phyloP scores from a whole-genome alignment of 129 eudicot genomes.

The Lonicera japonica region DNA sequence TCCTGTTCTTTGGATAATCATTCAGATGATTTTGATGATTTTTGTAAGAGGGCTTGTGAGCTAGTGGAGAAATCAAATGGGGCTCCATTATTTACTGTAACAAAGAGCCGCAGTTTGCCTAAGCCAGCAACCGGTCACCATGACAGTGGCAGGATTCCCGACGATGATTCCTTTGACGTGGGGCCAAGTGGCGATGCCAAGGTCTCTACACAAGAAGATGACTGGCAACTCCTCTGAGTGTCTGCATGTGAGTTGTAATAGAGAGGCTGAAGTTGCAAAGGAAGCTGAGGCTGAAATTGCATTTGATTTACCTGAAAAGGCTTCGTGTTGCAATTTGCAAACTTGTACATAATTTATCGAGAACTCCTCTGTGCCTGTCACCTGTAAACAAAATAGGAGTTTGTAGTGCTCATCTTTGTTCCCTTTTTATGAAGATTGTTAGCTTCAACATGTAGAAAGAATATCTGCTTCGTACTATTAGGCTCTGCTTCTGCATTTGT shows the following conservation, averaged over 20 bases:
- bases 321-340: neutral
- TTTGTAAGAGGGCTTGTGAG: slow-evolving; percentile 65
- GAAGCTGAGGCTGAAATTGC: too few species aligned
- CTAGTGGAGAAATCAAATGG: slow-evolving; percentile 62
- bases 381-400: neutral
- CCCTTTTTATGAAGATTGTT: neutral
- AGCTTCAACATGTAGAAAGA: neutral
- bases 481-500: neutral
- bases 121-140: slow-evolving; percentile 14
- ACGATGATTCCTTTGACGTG: slow-evolving; percentile 36
- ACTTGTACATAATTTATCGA: neutral
- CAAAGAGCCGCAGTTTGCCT: slow-evolving; percentile 40
- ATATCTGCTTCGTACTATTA: too few species aligned
- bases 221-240: slow-evolving; percentile 80
- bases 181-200: slow-evolving; percentile 30
- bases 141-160: slow-evolving; percentile 21
- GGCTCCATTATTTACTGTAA: slow-evolving; percentile 78
- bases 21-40: slow-evolving; percentile 84
- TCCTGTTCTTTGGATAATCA: neutral
- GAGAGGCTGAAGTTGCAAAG: neutral
- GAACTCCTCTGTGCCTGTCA: neutral
- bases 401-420: neutral
- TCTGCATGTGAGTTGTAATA: neutral
- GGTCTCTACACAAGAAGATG: slow-evolving; percentile 61
- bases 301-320: too few species aligned